Evolutionary conservation across 148 eudicot species (phyloP), one percentile per base, ranked within the genome.

Genomic region (Persicaria tinctoria): DNA sequence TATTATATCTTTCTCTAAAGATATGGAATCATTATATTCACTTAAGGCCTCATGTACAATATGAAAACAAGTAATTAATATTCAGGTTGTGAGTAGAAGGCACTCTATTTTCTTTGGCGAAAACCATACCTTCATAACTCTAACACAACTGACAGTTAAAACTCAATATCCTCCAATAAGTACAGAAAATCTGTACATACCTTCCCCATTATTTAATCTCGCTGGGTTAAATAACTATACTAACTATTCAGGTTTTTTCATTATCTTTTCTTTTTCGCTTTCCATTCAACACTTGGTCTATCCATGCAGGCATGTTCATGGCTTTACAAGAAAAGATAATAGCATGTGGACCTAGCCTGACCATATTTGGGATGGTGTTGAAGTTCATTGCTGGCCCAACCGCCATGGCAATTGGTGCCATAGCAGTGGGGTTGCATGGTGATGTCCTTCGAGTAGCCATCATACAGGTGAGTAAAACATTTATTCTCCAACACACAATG

Each of bases 261-360:
- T 18, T 23, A 38, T 64, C 3, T 57, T n/a, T 10, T 57, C 5
- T 57, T 57, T 32, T 32, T 32, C 2, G 41, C 41, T 32, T 32
- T 57, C 18, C 63, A 57, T 57, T 57, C 63, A 7, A 32, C 6
- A 16, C 55, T 9, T 27, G 2, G 32, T 73, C 73, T n/a, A 45
- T 47, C 5, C 47, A 53, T 79, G 78, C 79, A 95, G 98, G 98
- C 44, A 80, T 88, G 76, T 95, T 95, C 80, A 92, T 95, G 98
- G 98, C 93, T 64, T 73, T 77, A 68, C 96, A 95, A 79, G 85
- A 88, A 85, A 95, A 85, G 77, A 3, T 95, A 14, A 87, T 95
- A 4, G 82, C 90, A 1, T 92, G 98, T 77, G 96, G 98, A 54
- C 85, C 79, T 3, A 80, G 78, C 45, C 75, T 87, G 14, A 76